Evolutionary conservation across 108 stramenopile species (phyloP).

Genomic region (Fistulifera pelliculosa): DNA sequence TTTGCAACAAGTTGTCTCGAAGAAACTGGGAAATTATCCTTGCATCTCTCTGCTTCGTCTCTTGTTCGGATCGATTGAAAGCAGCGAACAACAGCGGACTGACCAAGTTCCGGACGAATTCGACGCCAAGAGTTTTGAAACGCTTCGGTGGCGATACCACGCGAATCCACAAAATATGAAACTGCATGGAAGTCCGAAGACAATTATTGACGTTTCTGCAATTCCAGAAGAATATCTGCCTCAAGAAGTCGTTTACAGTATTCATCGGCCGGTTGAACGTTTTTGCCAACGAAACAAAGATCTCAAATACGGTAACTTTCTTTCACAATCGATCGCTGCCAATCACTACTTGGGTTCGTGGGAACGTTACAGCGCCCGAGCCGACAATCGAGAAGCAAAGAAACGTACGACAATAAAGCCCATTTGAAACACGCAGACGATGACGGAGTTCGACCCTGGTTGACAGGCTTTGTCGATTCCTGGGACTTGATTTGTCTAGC

Average conservation of each 20-base stretch:
- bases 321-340: constrained; percentile 16
- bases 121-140: constrained; percentile 7
- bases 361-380: constrained; percentile 22
- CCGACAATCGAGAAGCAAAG: constrained; percentile 22
- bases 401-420: constrained; percentile 23
- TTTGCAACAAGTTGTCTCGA: constrained; percentile 14
- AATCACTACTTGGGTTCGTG: constrained; percentile 36
- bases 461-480: constrained; percentile 14
- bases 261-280: constrained; percentile 8
- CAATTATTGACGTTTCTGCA: constrained; percentile 19
- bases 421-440: constrained; percentile 14
- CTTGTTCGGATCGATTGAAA: constrained; percentile 14
- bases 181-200: constrained; percentile 22
- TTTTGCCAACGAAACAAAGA: constrained; percentile 9
- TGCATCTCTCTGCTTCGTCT: constrained; percentile 15
- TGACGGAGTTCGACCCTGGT: constrained; percentile 10
- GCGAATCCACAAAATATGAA: constrained; percentile 9
- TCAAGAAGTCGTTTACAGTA: constrained; percentile 16
- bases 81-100: neutral
- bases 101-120: constrained; percentile 2
- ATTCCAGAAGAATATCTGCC: constrained; percentile 7
- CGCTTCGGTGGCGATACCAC: constrained; percentile 17
- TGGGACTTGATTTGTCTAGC: constrained; percentile 14
- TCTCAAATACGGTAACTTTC: constrained; percentile 1
- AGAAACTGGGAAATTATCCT: constrained; percentile 8